Percentiles rank a stretch among this genome's conserved stretches.
These are phyloP conservation scores for Vitis hybrid DNA, from an alignment of 177 flowering plant genomes.

Conservation along the genomic window DNA sequence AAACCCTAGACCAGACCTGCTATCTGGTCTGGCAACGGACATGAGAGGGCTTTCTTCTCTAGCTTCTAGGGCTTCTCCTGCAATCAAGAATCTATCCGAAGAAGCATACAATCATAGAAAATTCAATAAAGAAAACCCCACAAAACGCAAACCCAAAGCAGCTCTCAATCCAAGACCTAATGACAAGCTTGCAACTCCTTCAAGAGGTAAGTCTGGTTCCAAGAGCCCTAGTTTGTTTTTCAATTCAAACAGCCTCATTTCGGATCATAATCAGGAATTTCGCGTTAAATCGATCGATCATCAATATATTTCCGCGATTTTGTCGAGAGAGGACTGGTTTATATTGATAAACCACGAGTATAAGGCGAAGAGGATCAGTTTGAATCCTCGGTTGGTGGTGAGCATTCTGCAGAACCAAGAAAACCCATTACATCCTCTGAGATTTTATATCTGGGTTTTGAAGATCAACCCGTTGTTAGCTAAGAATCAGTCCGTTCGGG, in stretches of 20 bases:
- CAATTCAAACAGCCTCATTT: slow-evolving; percentile 4
- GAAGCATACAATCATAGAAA: slow-evolving; percentile 10
- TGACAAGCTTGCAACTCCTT: slow-evolving; percentile 12
- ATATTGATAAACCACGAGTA: slow-evolving; percentile 59
- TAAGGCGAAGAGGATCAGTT: slow-evolving; percentile 28
- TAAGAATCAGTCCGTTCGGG: slow-evolving; percentile 41
- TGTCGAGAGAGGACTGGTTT: slow-evolving; percentile 71
- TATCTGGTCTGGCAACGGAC: slow-evolving; percentile 1
- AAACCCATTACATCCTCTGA: slow-evolving; percentile 51
- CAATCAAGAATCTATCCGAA: slow-evolving; percentile 18
- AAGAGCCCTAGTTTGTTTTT: neutral
- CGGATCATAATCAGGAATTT: slow-evolving; percentile 5
- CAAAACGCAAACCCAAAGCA: slow-evolving; percentile 8
- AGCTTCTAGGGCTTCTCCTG: slow-evolving; percentile 41
- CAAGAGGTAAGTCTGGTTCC: slow-evolving; percentile 25
- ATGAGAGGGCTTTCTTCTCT: slow-evolving; percentile 56
- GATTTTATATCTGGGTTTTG: slow-evolving; percentile 73
- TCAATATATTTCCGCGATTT: slow-evolving; percentile 39
- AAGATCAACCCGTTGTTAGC: slow-evolving; percentile 32
- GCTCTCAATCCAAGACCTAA: slow-evolving; percentile 7
- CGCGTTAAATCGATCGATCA: slow-evolving; percentile 35
- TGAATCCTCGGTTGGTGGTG: slow-evolving; percentile 44
- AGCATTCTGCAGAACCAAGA: slow-evolving; percentile 72
- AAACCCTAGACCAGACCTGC: neutral
- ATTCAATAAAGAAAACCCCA: slow-evolving; percentile 11